Base-by-base conservation (phyloP, 805 yeast genomes). In the Maudiozyma turicensis region DNA sequence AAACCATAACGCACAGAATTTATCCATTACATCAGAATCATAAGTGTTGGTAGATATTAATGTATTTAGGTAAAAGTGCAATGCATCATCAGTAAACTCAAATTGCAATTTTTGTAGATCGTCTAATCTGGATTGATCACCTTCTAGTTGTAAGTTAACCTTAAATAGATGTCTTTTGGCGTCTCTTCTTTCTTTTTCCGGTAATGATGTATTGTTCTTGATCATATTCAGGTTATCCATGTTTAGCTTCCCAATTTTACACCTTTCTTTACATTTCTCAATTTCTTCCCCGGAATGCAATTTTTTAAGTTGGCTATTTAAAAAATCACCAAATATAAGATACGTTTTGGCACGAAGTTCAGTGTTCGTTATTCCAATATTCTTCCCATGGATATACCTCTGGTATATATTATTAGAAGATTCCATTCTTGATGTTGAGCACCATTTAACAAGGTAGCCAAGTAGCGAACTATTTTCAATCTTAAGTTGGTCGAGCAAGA, bases 1-100 rank as follows among this genome's bases (percentile, higher is more conserved):
- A 39, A 91, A 71, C 95, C 97, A 91, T 9, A 91, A 63, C 0
- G 90, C 84, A 63, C 90, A 83, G 52, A 90, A 83, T 49, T 86
- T 77, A 59, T 87, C 95, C 31, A 84, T 68, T 46, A 78, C 83
- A 50, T 76, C 78, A 45, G 76, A 80, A 47, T 73, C 76, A 51
- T 62, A 70, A 3, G 57, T 58, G 44, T 73, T 76, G 41, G 72
- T 63, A 15, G 69, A 63, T 1, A 72, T 61, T n/a, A 85, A 65
- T 13, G 84, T 70, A 40, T 69, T 72, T 47, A 88, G 58, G 58
- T 82, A 86, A 54, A 76, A 82, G 26, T 72, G 73, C 13, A 82
- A 68, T 0, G 95, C 78, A 34, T 76, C 73, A 28, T 65, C 65
- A 6, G 80, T 69, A 56, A 82, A 78, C 2, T 59, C 64, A 29